Conservation (phyloP, 73 alveolate genomes). For the Effrenium voratum region DNA sequence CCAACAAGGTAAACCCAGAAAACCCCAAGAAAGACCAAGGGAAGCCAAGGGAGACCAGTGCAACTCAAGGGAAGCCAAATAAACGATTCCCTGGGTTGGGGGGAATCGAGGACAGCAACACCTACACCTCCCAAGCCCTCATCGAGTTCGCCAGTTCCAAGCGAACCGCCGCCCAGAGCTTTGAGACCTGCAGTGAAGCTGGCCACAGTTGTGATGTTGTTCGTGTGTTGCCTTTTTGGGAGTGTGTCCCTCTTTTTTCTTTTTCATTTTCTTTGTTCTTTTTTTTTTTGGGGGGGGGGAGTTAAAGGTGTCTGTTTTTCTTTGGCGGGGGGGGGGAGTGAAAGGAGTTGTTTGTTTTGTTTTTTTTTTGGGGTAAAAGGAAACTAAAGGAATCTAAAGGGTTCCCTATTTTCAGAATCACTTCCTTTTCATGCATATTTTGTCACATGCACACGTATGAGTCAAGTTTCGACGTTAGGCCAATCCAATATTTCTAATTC, state of each 20-base stretch:
- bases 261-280: too few species aligned
- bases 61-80: too few species aligned
- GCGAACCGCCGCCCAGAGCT: constrained; percentile 45
- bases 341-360: background rate
- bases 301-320: background rate
- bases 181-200: constrained; percentile 34
- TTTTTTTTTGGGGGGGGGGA: too few species aligned
- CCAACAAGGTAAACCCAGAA: too few species aligned
- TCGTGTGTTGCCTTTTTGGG: background rate
- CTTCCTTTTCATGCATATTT: too few species aligned
- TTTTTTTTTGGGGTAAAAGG: too few species aligned
- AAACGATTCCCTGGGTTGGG: too few species aligned
- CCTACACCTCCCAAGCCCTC: constrained; percentile 65
- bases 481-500: background rate
- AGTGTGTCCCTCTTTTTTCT: background rate
- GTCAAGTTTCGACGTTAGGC: background rate
- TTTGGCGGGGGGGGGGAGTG: background rate
- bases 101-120: constrained; percentile 46
- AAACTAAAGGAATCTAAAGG: too few species aligned
- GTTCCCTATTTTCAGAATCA: too few species aligned
- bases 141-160: constrained; percentile 37
- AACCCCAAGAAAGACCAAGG: too few species aligned
- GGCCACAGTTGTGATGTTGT: background rate
- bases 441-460: too few species aligned
- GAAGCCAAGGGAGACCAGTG: too few species aligned